Base-by-base conservation (phyloP, 345 rosid genomes). In the Psidium friedrichsthalianum region DNA sequence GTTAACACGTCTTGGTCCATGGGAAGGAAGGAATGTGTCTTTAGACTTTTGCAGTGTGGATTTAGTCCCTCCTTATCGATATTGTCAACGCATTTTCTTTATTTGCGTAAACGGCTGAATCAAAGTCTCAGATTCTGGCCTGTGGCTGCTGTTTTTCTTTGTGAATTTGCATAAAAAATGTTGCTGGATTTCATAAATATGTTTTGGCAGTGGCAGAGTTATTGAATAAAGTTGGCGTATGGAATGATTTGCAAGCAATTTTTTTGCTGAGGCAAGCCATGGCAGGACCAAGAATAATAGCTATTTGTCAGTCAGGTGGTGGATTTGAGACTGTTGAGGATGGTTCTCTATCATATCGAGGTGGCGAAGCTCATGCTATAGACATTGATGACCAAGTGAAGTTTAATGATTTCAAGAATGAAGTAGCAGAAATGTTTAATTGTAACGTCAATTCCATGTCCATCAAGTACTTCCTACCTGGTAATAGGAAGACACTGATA, bases 401-500 rank as follows among this genome's bases (percentile, higher is more conserved):
- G 84, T 92, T 93, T 55, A 51, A 81, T 83, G 94, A 94, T 85
- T 94, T 94, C 90, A 92, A 90, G 92, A 57, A n/a, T 49, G 95
- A 94, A 87, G 92, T 91, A 32, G 93, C 94, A 9, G 97, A 93
- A 85, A 92, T 93, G 94, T 94, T 93, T 85, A 93, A 84, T 83
- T 91, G 88, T 76, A 88, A 86, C 69, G 27, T 85, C 85, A 84
- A 82, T 42, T 82, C 89, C 9, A 92, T 96, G 87, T 91, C 90
- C 82, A 89, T 96, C 55, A 95, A 94, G 82, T 96, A 96, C 91
- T 95, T 95, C 76, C 98, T 96, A 74, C 99, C 99, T 0, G 94
- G 95, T 78, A 94, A 96, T 91, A 94, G 85, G 86, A 95, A 92
- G 88, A 95, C 97, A 1, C 94, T 97, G 56, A 97, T 95, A 88